Percentiles rank a stretch among this genome's conserved stretches.
These are phyloP conservation scores for Penicillium ucsense DNA, from an alignment of 495 filamentous ascomycete genomes.

Conservation along the genomic window DNA sequence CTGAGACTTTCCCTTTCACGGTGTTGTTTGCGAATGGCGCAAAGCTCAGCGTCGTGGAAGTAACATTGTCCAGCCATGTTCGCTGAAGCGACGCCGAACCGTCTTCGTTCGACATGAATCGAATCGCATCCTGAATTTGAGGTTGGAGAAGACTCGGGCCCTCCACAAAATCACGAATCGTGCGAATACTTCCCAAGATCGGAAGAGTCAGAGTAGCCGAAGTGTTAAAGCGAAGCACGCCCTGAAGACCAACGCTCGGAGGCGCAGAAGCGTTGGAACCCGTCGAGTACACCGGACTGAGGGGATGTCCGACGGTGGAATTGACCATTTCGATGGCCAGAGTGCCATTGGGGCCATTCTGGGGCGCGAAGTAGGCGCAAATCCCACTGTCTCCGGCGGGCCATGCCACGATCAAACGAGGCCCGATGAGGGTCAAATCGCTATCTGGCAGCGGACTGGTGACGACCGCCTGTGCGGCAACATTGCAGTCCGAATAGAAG, in stretches of 20 bases:
- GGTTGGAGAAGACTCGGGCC: slow-evolving; percentile 42
- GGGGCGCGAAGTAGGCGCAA: slow-evolving; percentile 42
- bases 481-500: slow-evolving; percentile 53
- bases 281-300: slow-evolving; percentile 27
- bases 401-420: slow-evolving; percentile 53
- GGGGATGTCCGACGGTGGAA: slow-evolving; percentile 22
- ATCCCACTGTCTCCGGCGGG: slow-evolving; percentile 55
- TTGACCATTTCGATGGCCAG: slow-evolving; percentile 43
- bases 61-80: slow-evolving; percentile 53
- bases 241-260: slow-evolving; percentile 41
- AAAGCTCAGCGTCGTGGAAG: slow-evolving; percentile 34
- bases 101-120: slow-evolving; percentile 20
- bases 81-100: slow-evolving; percentile 39
- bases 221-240: slow-evolving; percentile 43
- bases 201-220: slow-evolving; percentile 43
- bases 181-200: slow-evolving; percentile 51
- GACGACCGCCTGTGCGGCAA: slow-evolving; percentile 46
- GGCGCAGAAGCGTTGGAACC: slow-evolving; percentile 7
- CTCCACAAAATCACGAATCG: slow-evolving; percentile 52
- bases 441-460: slow-evolving; percentile 45
- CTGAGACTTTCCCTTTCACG: slow-evolving; percentile 14
- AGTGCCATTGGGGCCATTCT: slow-evolving; percentile 43
- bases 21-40: slow-evolving; percentile 27
- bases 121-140: slow-evolving; percentile 41
- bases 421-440: slow-evolving; percentile 43